Base-by-base conservation (phyloP, 2,329 filamentous ascomycete genomes). In the Drechslerella dactyloides region DNA sequence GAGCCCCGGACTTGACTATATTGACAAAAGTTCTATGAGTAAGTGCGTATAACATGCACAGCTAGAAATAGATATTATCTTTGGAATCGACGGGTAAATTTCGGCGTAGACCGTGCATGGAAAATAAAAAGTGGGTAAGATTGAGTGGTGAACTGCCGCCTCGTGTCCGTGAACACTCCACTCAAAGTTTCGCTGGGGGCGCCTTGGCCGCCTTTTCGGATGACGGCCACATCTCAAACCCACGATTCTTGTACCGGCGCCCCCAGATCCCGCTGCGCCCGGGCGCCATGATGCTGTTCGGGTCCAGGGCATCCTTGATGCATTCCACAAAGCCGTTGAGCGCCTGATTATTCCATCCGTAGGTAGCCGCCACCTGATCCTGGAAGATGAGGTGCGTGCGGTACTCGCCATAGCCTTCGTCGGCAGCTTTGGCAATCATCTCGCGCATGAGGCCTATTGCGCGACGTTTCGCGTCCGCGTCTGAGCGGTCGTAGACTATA, bases 401-500 rank as follows among this genome's bases (percentile, higher is more conserved):
- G 65, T 83, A 82, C 74, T 83, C 81, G 27, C 81, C 81, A 75
- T 79, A 82, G 1, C 82, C 82, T 30, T 79, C 74, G 13, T 77
- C 76, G 1, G 81, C 81, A n/a, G 77, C 77, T 52, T 81, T 80
- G 24, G 78, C 76, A 52, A 82, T 80, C 61, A 82, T 75, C 27
- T 76, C 77, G n/a, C 75, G 76, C 69, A 83, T 81, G 11, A 82
- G 73, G 65, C 75, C 74, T 69, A 80, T 77, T 10, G 80, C 79
- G 57, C 79, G 77, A 19, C 78, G 73, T 73, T 82, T 80, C 52
- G 76, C 74, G 0, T 81, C 79, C 0, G 78, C 74, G 35, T 83
- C 79, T 40, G 79, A 79, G 3, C 81, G 79, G 69, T 86, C 80
- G 75, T 83, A 86, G 13, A 85, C 80, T 46, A 86, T 82, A 65